phyloP scores from a whole-genome alignment of 805 yeast species.

The Zygotorulaspora florentina region DNA sequence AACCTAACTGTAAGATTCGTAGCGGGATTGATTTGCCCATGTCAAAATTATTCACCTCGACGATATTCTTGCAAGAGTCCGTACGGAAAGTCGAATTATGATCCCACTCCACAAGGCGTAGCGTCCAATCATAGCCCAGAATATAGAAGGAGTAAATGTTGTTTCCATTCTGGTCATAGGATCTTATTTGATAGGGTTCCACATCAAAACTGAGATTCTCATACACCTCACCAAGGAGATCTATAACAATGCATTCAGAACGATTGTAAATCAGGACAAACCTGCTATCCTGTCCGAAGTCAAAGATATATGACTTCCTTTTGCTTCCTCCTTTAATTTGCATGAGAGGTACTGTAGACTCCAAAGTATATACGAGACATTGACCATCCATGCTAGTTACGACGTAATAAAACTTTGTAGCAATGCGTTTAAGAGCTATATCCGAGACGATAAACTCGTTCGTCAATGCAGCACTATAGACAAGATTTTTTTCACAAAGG shows the following conservation, averaged over 20 bases:
- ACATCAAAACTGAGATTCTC: slow-evolving; percentile 4
- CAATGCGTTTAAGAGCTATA: slow-evolving; percentile 1
- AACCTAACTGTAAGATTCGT: not conserved
- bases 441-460: slow-evolving; percentile 5
- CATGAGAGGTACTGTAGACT: not conserved
- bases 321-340: slow-evolving; percentile 4
- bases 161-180: not conserved
- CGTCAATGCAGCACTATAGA: not conserved
- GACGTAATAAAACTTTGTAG: not conserved
- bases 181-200: slow-evolving; percentile 2
- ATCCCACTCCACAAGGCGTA: not conserved
- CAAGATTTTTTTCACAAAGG: not conserved
- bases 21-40: slow-evolving; percentile 7
- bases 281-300: not conserved
- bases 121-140: not conserved
- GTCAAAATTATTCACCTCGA: not conserved
- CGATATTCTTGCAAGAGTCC: not conserved
- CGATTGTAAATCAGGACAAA: slow-evolving; percentile 8
- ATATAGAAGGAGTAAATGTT: not conserved
- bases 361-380: slow-evolving; percentile 1
- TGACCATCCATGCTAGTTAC: slow-evolving; percentile 10
- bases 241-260: slow-evolving; percentile 3
- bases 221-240: slow-evolving; percentile 1
- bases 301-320: not conserved
- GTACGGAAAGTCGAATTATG: not conserved